Conservation (phyloP, 306 rosid species). For the Corylus avellana region DNA sequence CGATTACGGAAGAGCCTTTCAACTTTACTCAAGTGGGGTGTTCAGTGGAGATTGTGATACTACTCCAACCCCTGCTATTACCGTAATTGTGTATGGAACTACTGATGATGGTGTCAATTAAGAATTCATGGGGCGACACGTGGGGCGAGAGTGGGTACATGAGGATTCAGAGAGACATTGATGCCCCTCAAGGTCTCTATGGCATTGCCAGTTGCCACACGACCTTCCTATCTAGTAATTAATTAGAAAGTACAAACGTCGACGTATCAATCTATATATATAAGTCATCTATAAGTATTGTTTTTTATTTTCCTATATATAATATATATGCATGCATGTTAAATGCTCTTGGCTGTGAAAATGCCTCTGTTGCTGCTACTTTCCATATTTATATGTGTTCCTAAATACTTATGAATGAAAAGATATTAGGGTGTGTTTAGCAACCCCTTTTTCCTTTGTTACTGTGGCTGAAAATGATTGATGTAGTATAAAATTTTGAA, state of each 20-base stretch:
- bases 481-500: too few relatives aligned
- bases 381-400: too few relatives aligned
- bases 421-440: too few relatives aligned
- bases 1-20: neutral
- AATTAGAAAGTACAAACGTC: neutral
- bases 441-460: too few relatives aligned
- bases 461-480: too few relatives aligned
- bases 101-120: constrained; percentile 17
- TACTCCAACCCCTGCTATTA: neutral
- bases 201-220: constrained; percentile 1
- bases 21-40: neutral
- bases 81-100: constrained; percentile 26
- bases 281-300: too few relatives aligned
- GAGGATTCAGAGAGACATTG: constrained; percentile 12
- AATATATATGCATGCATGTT: too few relatives aligned
- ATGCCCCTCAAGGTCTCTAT: constrained; percentile 1
- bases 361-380: too few relatives aligned
- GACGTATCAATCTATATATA: neutral
- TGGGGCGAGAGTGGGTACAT: constrained; percentile 45
- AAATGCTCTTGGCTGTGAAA: too few relatives aligned
- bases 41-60: constrained; percentile 10
- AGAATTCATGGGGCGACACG: constrained; percentile 26
- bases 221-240: constrained; percentile 8
- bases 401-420: too few relatives aligned
- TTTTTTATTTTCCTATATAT: too few relatives aligned